Percentiles rank a stretch among this genome's conserved stretches.
Conservation (phyloP, 2,329 filamentous ascomycete species). For the Leptographium galeiforme region DNA sequence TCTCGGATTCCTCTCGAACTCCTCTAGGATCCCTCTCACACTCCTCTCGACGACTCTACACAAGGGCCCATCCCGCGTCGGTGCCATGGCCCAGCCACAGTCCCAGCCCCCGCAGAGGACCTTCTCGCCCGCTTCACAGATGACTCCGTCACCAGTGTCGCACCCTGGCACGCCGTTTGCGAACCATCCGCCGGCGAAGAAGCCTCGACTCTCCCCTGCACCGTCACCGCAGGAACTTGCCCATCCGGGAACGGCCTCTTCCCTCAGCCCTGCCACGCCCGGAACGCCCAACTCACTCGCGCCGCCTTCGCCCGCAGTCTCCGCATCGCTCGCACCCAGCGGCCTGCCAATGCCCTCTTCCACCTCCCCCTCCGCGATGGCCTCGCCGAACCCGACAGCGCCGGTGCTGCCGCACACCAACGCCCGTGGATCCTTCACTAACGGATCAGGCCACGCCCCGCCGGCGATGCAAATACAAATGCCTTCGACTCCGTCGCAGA, state of each 20-base stretch:
- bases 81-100: constrained; percentile 46
- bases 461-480: background rate
- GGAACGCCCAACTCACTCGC: constrained; percentile 11
- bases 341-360: constrained; percentile 45
- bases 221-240: constrained; percentile 7
- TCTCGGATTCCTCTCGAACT: background rate
- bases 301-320: constrained; percentile 10
- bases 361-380: constrained; percentile 23
- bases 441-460: background rate
- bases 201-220: constrained; percentile 9
- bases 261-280: constrained; percentile 9
- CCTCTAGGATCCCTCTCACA: no score
- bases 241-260: constrained; percentile 4
- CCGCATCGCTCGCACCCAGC: background rate
- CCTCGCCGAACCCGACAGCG: constrained; percentile 4
- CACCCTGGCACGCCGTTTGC: constrained; percentile 9
- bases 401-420: background rate
- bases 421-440: background rate
- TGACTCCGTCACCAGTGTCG: constrained; percentile 10
- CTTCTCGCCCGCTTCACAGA: constrained; percentile 12
- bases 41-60: no score
- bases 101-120: constrained; percentile 23
- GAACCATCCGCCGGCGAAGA: constrained; percentile 14
- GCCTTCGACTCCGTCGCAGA: background rate
- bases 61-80: background rate